phyloP scores from a whole-genome alignment of 441 rosid genomes.

The Populus hybrid region DNA sequence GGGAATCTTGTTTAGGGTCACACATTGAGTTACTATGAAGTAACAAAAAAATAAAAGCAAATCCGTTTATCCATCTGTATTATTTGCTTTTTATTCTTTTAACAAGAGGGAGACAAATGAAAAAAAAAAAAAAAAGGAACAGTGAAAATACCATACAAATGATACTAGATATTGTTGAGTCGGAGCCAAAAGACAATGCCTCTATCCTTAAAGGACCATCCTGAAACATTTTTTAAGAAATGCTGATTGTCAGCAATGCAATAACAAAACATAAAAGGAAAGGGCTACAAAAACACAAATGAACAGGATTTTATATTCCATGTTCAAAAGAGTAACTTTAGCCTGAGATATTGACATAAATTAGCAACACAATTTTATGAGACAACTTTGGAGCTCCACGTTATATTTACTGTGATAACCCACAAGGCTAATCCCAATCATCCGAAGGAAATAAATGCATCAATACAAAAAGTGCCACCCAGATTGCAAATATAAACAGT shows the following conservation, averaged over 20 bases:
- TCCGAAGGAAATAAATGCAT: background rate
- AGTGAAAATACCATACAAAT: constrained; percentile 66
- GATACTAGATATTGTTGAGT: constrained; percentile 86
- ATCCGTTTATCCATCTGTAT: background rate
- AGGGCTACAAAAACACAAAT: constrained; percentile 1
- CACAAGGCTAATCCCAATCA: constrained; percentile 4
- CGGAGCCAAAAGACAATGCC: constrained; percentile 82
- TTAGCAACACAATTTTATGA: background rate
- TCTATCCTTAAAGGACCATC: constrained; percentile 92
- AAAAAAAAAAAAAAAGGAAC: constrained; percentile 5
- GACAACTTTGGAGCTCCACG: constrained; percentile 1
- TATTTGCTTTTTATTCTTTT: background rate
- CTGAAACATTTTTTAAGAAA: constrained; percentile 41
- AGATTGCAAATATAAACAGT: constrained; percentile 7
- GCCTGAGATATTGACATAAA: background rate
- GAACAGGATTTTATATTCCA: constrained; percentile 3
- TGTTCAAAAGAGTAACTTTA: background rate
- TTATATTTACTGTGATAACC: constrained; percentile 2
- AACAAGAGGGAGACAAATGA: background rate
- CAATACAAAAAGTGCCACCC: background rate
- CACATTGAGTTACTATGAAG: background rate
- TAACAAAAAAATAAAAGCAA: background rate
- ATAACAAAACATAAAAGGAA: background rate
- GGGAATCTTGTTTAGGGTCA: background rate
- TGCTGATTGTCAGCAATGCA: constrained; percentile 2